Percentiles rank a stretch among this genome's conserved stretches.
These are phyloP conservation scores for Lepidopterella palustris DNA, from an alignment of 495 filamentous ascomycete genomes.

Conservation along the genomic window DNA sequence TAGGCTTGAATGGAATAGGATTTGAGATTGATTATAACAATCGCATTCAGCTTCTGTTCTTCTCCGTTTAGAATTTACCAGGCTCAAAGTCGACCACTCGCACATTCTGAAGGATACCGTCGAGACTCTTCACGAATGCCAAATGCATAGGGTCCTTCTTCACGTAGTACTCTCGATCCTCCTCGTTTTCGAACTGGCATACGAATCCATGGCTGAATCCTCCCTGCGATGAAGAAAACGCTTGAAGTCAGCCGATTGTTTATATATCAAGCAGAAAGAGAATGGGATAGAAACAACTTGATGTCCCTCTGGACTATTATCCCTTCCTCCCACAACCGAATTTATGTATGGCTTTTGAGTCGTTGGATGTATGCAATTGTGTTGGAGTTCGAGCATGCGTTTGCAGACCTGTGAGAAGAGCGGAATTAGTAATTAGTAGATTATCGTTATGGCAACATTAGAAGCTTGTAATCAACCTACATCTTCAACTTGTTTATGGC, in stretches of 20 bases:
- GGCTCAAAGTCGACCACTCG: slow-evolving; percentile 41
- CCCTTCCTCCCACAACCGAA: slow-evolving; percentile 50
- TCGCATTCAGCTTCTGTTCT: slow-evolving; percentile 3
- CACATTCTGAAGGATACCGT: slow-evolving; percentile 31
- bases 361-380: slow-evolving; percentile 45
- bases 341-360: slow-evolving; percentile 53
- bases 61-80: slow-evolving; percentile 31
- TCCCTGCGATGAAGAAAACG: slow-evolving; percentile 32
- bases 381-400: slow-evolving; percentile 34
- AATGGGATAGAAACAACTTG: slow-evolving; percentile 43
- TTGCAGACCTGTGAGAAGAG: slow-evolving; percentile 40
- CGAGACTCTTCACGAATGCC: slow-evolving; percentile 29
- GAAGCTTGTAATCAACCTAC: slow-evolving; percentile 42
- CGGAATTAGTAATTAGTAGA: no score
- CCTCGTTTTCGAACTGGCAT: slow-evolving; percentile 50
- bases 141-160: slow-evolving; percentile 39
- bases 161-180: slow-evolving; percentile 36
- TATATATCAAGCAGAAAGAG: neutral
- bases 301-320: slow-evolving; percentile 59
- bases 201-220: slow-evolving; percentile 57
- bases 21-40: neutral
- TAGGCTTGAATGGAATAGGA: neutral
- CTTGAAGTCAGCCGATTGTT: neutral
- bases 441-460: no score
- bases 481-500: slow-evolving; percentile 41